phyloP scores from a whole-genome alignment of 2,329 filamentous ascomycete genomes.

The Aspergillus terreus region DNA sequence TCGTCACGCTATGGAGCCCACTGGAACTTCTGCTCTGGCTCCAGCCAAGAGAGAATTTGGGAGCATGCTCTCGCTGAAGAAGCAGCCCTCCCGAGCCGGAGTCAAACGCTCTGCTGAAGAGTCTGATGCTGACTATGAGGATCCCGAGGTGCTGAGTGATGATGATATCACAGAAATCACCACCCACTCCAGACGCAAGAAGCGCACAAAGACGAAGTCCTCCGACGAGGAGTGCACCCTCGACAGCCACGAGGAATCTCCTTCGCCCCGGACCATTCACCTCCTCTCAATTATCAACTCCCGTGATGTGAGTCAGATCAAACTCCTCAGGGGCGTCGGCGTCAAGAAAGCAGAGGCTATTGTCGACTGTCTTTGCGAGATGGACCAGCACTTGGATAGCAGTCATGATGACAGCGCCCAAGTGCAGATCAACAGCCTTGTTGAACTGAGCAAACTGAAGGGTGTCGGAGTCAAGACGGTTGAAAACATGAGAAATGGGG shows the following conservation, averaged over 20 bases:
- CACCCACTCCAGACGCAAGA: conserved; percentile 22
- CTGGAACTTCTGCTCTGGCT: conserved; percentile 13
- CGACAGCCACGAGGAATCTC: conserved; percentile 18
- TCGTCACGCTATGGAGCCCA: conserved; percentile 12
- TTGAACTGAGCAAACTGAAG: conserved; percentile 40
- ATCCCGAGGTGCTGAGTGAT: conserved; percentile 27
- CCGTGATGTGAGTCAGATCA: conserved; percentile 44
- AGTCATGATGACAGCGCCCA: conserved; percentile 19
- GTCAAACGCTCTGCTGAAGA: conserved; percentile 28
- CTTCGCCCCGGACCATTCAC: conserved; percentile 41
- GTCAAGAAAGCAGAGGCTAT: conserved; percentile 48
- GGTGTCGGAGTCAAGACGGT: conserved; percentile 45
- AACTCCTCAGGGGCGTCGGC: conserved; percentile 45
- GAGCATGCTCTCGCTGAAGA: conserved; percentile 33
- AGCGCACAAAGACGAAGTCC: conserved; percentile 24
- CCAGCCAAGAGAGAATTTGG: conserved; percentile 23
- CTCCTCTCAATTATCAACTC: conserved; percentile 46
- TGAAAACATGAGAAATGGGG: conserved; percentile 45
- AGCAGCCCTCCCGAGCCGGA: conserved; percentile 20
- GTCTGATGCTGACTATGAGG: conserved; percentile 31
- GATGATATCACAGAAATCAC: conserved; percentile 21
- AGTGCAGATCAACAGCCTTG: conserved; percentile 35
- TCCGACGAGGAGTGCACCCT: conserved; percentile 15
- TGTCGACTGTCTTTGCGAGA: conserved; percentile 44
- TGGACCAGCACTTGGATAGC: conserved; percentile 28